Base-by-base conservation (phyloP, 768 basidiomycete genomes). In the Russula brevipes region DNA sequence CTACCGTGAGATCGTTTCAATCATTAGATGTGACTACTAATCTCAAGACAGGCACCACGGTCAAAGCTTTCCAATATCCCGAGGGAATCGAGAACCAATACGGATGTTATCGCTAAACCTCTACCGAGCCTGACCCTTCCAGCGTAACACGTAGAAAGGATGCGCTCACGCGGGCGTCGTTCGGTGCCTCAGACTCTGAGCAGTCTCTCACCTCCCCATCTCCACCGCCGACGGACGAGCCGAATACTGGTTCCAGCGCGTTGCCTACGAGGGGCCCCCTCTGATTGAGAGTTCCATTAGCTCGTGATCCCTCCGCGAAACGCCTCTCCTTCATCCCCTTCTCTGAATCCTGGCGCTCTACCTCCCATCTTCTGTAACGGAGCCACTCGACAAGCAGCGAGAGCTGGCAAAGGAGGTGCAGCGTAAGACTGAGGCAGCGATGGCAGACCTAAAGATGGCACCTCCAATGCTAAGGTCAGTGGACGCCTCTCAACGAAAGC, bases 121-220 rank as follows among this genome's bases (percentile, higher is more conserved):
- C 83, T 77, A 31, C 67, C 31, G 69, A 69, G 35, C 52, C 69
- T n/a, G 68, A 69, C 38, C 54, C 67, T 55, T 71, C 70, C 41
- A 76, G 73, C 51, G 82, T 80, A 41, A 81, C 84, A 85, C 84
- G 85, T 60, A 80, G 67, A 30, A 56, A 85, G 57, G 85, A 87
- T 66, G 79, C 88, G 70, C 79, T 93, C n/a, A 87, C 89, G 2
- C 85, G 86, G 60, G 86, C 85, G 16, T 75, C 92, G 46, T 91
- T 92, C 68, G 88, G 87, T 17, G 73, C 70, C n/a, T 79, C 81
- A 59, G 77, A 76, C 39, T 71, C 69, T 17, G 70, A 70, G 16
- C 70, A 72, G 49, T 70, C 72, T 31, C 66, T 74, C 61, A 63
- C 71, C 19, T 71, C 74, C 8, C 57, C 71, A 53, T 72, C 76